Conservation (phyloP, 345 rosid species). For the Camelina laxa region DNA sequence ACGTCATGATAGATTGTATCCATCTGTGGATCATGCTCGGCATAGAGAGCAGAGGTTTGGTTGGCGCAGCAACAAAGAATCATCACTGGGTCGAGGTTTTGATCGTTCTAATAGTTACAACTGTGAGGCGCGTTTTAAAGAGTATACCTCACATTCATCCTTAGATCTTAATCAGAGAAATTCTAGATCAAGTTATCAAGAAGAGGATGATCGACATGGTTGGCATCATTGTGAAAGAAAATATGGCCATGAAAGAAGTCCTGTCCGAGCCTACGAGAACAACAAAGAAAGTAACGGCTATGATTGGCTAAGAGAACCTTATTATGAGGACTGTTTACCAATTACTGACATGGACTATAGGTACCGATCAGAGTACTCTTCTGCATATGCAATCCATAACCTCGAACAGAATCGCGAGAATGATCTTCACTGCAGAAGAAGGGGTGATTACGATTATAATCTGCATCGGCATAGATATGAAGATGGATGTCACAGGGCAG, state of each 20-base stretch:
- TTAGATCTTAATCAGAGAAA: constrained; percentile 31
- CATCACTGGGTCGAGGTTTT: constrained; percentile 35
- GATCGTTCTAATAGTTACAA: constrained; percentile 37
- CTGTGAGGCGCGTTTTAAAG: constrained; percentile 39
- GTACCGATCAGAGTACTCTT: constrained; percentile 38
- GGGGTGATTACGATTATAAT: constrained; percentile 39
- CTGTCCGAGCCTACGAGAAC: constrained; percentile 35
- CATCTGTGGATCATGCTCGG: constrained; percentile 43
- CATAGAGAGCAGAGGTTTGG: constrained; percentile 43
- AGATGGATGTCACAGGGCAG: constrained; percentile 41
- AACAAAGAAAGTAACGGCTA: constrained; percentile 38
- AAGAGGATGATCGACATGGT: constrained; percentile 39
- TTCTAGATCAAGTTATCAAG: constrained; percentile 39
- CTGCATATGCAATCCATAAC: constrained; percentile 35
- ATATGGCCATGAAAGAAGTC: constrained; percentile 42
- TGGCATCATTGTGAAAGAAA: constrained; percentile 42
- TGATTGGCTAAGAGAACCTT: constrained; percentile 32
- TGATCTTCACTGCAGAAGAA: constrained; percentile 39
- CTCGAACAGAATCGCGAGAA: constrained; percentile 41
- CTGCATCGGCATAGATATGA: constrained; percentile 38
- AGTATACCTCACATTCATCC: constrained; percentile 36
- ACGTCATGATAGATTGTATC: constrained; percentile 36
- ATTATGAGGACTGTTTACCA: constrained; percentile 41
- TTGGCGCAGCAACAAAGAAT: constrained; percentile 37
- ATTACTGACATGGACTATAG: constrained; percentile 38